Conservation (phyloP, 192 early-diverging fungal species). For the Coemansia sp. region DNA sequence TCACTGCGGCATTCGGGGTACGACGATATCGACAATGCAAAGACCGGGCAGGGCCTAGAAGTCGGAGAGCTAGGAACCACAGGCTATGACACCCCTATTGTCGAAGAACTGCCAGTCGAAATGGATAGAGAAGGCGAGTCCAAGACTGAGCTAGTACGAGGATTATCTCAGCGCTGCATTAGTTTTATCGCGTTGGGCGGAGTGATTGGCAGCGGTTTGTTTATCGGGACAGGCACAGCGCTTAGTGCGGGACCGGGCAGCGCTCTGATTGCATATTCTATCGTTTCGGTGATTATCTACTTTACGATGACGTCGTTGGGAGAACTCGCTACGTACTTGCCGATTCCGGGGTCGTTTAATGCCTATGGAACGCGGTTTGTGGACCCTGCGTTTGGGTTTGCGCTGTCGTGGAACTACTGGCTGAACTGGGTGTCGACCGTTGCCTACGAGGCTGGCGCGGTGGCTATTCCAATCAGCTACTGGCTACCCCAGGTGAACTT, state of each 20-base stretch:
- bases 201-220: constrained; percentile 75
- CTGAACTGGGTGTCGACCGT: constrained; percentile 63
- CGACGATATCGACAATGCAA: constrained; percentile 4
- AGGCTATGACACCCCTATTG: background rate
- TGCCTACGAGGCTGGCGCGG: constrained; percentile 73
- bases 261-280: constrained; percentile 66
- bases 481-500: constrained; percentile 43
- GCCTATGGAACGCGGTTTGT: constrained; percentile 72
- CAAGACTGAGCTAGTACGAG: constrained; percentile 10
- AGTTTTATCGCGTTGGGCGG: constrained; percentile 71
- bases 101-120: background rate
- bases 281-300: constrained; percentile 65
- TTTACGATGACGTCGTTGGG: constrained; percentile 74
- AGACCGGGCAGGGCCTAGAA: background rate
- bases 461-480: constrained; percentile 73
- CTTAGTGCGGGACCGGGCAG: constrained; percentile 75
- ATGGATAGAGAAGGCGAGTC: background rate
- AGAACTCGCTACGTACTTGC: constrained; percentile 78
- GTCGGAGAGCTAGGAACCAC: background rate
- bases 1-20: constrained; percentile 11
- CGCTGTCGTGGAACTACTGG: constrained; percentile 69
- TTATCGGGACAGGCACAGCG: constrained; percentile 71
- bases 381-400: constrained; percentile 70
- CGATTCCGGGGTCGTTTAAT: constrained; percentile 75
- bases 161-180: constrained; percentile 53